A percentile compares a stretch with the other conserved stretches of the same genome.
These are phyloP conservation scores for Cyclotella distinguenda DNA, from an alignment of 108 stramenopile species.

Conservation along the genomic window DNA sequence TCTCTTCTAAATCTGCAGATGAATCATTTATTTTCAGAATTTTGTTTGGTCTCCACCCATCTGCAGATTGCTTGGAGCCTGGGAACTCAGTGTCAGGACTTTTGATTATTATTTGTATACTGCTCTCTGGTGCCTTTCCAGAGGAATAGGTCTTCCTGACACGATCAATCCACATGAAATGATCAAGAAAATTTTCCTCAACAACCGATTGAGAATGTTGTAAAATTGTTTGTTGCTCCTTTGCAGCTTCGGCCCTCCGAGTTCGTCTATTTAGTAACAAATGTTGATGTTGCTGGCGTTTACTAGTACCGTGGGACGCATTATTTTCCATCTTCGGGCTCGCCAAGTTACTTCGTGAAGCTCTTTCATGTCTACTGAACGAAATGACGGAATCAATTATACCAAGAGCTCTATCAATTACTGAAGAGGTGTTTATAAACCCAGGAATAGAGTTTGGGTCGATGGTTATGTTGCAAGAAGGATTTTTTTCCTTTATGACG, in stretches of 20 bases:
- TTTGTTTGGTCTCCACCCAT: too few relatives aligned
- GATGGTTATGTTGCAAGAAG: not conserved
- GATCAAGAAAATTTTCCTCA: conserved; percentile 23
- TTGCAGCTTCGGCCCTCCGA: not conserved
- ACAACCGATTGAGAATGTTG: conserved; percentile 8
- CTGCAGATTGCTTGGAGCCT: too few relatives aligned
- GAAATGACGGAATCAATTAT: conserved; percentile 22
- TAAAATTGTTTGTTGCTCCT: not conserved
- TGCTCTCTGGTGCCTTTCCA: not conserved
- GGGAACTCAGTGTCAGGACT: too few relatives aligned
- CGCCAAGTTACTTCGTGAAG: not conserved
- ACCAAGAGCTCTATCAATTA: conserved; percentile 26
- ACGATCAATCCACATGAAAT: conserved; percentile 22
- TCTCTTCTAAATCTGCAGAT: too few relatives aligned
- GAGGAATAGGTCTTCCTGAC: not conserved
- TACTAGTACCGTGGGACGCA: not conserved
- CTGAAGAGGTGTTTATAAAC: conserved; percentile 1
- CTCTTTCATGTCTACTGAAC: conserved; percentile 13
- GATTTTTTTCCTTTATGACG: not conserved
- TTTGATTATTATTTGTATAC: too few relatives aligned
- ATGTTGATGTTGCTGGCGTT: conserved; percentile 19
- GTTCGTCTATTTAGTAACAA: conserved; percentile 10
- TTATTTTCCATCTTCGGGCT: not conserved
- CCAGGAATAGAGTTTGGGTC: not conserved
- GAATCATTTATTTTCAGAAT: too few relatives aligned